Evolutionary conservation across 768 basidiomycete genomes (phyloP), one percentile per base, ranked within the genome.

Genomic region (Suillus fuscotomentosus): DNA sequence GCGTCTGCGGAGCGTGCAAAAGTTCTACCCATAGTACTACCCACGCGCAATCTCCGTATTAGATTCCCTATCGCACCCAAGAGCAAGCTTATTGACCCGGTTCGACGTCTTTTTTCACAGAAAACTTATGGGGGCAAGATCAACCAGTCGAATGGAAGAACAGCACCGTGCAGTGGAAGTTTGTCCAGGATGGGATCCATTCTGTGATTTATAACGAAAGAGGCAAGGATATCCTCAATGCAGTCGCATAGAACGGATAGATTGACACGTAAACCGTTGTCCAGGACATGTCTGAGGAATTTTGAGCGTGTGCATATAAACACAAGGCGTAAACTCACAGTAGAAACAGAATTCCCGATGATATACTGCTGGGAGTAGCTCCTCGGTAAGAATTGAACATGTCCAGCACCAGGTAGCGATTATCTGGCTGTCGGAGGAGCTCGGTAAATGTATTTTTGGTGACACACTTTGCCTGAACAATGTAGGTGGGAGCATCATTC

Each of bases 91-190:
- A 70, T 3, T 14, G 67, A 17, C 17, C 15, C 43, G 63, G 54
- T 27, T 15, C 10, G 45, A 65, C 41, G 9, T 65, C 60, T 64
- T 69, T 69, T 42, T 67, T 50, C 0, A 2, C n/a, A 13, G 42
- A 72, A 60, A 69, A 67, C 60, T 66, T 68, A 11, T 64, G 61
- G 57, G 69, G 51, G 34, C 27, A 42, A 22, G n/a, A 75, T 48
- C 34, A 87, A 69, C 87, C 87, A 89, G 62, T 80, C 82, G 1
- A 79, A 80, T 0, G 88, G 88, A 41, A 90, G 77, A 7, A 82
- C 81, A 31, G 86, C 67, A 17, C 78, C 76, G 68, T 88, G 82
- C 0, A 86, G 70, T 54, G 51, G 67, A 55, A 3, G 50, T 20
- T 14, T 65, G 0, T 53, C 63, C 8, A 10, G 11, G 9, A 17